These are phyloP conservation scores for Cercospora brassicicola DNA, from an alignment of 2,329 filamentous ascomycete genomes.

Conservation along the genomic window DNA sequence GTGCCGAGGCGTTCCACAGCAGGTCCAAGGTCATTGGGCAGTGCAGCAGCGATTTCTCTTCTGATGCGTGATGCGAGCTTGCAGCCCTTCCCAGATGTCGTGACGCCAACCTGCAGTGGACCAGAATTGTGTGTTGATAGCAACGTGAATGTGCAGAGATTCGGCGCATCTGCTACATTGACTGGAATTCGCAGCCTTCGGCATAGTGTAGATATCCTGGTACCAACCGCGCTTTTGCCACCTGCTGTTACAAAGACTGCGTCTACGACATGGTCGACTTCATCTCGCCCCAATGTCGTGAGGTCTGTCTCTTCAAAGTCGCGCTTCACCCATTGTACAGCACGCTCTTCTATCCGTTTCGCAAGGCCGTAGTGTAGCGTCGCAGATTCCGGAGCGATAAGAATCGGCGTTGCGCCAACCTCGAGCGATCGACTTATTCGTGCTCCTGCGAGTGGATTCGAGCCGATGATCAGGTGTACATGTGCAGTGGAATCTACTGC, in stretches of 20 bases:
- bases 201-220: conserved; percentile 73
- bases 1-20: conserved; percentile 77
- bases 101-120: conserved; percentile 90
- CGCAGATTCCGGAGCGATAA: conserved; percentile 69
- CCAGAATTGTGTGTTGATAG: conserved; percentile 88
- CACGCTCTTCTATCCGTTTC: conserved; percentile 64
- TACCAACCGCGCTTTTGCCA: conserved; percentile 50
- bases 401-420: conserved; percentile 75
- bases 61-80: conserved; percentile 88
- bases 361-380: conserved; percentile 60
- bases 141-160: conserved; percentile 84
- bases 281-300: conserved; percentile 72
- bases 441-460: conserved; percentile 81
- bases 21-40: conserved; percentile 72
- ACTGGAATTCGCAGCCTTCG: conserved; percentile 79
- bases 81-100: conserved; percentile 91
- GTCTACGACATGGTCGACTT: conserved; percentile 78
- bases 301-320: conserved; percentile 71
- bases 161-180: conserved; percentile 85
- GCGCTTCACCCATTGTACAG: conserved; percentile 65
- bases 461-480: conserved; percentile 81
- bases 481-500: conserved; percentile 69
- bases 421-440: conserved; percentile 77
- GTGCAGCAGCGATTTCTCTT: conserved; percentile 77
- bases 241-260: conserved; percentile 81